Conservation (phyloP, 2,329 filamentous ascomycete species). For the Lecanosticta acicola region DNA sequence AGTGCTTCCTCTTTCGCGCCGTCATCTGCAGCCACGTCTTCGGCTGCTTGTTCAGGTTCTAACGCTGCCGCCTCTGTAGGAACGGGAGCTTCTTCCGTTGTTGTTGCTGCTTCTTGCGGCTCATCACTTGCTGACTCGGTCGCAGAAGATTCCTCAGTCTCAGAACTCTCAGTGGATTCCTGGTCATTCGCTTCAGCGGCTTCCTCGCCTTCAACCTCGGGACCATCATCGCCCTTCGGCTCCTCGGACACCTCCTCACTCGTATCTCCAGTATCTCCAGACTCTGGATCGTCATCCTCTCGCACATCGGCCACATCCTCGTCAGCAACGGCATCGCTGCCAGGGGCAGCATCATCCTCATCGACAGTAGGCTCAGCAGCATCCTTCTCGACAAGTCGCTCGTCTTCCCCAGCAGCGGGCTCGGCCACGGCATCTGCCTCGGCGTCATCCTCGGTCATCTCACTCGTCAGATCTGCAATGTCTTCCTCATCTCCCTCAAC, state of each 20-base stretch:
- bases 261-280: too few relatives aligned
- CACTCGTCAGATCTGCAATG: neutral
- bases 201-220: too few relatives aligned
- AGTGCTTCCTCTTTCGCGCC: neutral
- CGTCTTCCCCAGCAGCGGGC: neutral
- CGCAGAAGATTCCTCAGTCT: too few relatives aligned
- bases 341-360: neutral
- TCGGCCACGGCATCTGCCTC: neutral
- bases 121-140: too few relatives aligned
- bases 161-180: too few relatives aligned
- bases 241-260: too few relatives aligned
- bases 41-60: neutral
- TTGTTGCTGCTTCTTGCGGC: neutral
- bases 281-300: neutral
- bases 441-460: neutral
- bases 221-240: too few relatives aligned
- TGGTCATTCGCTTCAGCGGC: too few relatives aligned
- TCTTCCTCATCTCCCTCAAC: neutral
- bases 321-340: conserved; percentile 29
- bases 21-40: neutral
- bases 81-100: neutral
- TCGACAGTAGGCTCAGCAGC: neutral
- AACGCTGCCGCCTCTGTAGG: neutral
- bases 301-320: conserved; percentile 14
- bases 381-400: neutral